Percentiles rank a stretch among this genome's conserved stretches.
Evolutionary conservation across 192 early-diverging fungal genomes (phyloP).

Genomic region (Cetraspora pellucida): DNA sequence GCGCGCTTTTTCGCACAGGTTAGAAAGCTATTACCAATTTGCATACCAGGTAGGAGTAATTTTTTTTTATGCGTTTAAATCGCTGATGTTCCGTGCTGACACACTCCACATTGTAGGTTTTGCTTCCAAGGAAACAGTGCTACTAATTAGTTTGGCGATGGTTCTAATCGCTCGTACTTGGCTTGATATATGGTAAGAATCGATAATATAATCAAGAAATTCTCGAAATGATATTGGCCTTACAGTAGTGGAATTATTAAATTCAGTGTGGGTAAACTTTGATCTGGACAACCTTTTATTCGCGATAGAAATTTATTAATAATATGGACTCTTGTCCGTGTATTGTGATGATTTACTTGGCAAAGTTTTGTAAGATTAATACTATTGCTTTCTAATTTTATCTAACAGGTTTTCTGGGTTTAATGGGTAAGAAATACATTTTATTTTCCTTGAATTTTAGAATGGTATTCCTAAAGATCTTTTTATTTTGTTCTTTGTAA

Average conservation of each 20-base stretch:
- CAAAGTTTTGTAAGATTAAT: not conserved
- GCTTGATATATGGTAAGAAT: conserved; percentile 58
- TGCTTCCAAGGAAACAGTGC: conserved; percentile 51
- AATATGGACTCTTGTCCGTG: too few relatives aligned
- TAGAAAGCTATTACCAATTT: conserved; percentile 58
- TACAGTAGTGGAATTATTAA: not conserved
- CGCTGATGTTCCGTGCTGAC: not conserved
- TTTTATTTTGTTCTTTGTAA: conserved; percentile 27
- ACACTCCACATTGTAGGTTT: conserved; percentile 34
- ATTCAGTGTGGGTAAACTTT: not conserved
- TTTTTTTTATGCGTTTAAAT: not conserved
- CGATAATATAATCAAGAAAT: not conserved
- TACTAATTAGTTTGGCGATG: conserved; percentile 50
- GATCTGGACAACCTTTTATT: not conserved
- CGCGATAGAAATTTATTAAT: not conserved
- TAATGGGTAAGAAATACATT: conserved; percentile 43
- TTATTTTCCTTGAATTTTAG: not conserved
- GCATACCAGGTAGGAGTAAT: conserved; percentile 50
- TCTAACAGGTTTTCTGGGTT: conserved; percentile 54
- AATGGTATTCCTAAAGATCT: not conserved
- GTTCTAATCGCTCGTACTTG: conserved; percentile 62
- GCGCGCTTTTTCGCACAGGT: conserved; percentile 59
- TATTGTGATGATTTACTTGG: too few relatives aligned
- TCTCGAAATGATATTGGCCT: not conserved
- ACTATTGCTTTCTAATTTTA: not conserved